These are phyloP conservation scores for Lactifluus piperatus DNA, from an alignment of 768 basidiomycete genomes.

Conservation along the genomic window DNA sequence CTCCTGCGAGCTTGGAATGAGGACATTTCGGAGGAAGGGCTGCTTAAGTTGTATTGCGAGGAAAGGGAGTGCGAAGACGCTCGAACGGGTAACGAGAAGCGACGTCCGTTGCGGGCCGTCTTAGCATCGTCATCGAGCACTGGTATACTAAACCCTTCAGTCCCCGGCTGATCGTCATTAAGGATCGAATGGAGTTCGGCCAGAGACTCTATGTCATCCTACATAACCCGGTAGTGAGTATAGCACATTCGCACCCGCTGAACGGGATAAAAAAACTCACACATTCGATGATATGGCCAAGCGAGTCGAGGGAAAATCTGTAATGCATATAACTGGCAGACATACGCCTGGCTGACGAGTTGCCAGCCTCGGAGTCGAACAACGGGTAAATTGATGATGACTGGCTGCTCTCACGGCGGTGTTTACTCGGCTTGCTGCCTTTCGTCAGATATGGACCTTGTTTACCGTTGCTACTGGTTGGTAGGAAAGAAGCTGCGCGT, in stretches of 20 bases:
- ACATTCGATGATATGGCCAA: slow-evolving; percentile 70
- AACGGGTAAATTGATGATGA: slow-evolving; percentile 53
- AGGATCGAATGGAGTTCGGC: slow-evolving; percentile 68
- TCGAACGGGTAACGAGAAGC: slow-evolving; percentile 51
- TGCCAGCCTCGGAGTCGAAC: slow-evolving; percentile 25
- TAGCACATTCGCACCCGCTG: slow-evolving; percentile 2
- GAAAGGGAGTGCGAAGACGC: slow-evolving; percentile 52
- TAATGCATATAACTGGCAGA: slow-evolving; percentile 60
- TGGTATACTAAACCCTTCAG: slow-evolving; percentile 14
- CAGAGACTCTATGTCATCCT: slow-evolving; percentile 73
- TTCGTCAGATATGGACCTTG: slow-evolving; percentile 39
- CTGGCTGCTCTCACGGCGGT: slow-evolving; percentile 30
- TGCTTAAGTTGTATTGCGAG: slow-evolving; percentile 38
- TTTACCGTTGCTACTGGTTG: slow-evolving; percentile 35
- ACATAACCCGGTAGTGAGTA: slow-evolving; percentile 3
- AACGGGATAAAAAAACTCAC: slow-evolving; percentile 34
- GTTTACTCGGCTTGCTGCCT: slow-evolving; percentile 32
- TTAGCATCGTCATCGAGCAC: slow-evolving; percentile 13
- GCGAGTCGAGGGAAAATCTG: slow-evolving; percentile 72
- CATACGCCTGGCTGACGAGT: slow-evolving; percentile 13
- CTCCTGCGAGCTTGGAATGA: slow-evolving; percentile 65
- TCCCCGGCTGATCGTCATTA: slow-evolving; percentile 24
- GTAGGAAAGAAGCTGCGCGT: slow-evolving; percentile 10
- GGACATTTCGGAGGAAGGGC: slow-evolving; percentile 36
- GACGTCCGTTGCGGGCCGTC: slow-evolving; percentile 21